A percentile compares a stretch with the other conserved stretches of the same genome.
Evolutionary conservation across 73 alveolate genomes (phyloP).

Genomic region (Paramecium pentaurelia): DNA sequence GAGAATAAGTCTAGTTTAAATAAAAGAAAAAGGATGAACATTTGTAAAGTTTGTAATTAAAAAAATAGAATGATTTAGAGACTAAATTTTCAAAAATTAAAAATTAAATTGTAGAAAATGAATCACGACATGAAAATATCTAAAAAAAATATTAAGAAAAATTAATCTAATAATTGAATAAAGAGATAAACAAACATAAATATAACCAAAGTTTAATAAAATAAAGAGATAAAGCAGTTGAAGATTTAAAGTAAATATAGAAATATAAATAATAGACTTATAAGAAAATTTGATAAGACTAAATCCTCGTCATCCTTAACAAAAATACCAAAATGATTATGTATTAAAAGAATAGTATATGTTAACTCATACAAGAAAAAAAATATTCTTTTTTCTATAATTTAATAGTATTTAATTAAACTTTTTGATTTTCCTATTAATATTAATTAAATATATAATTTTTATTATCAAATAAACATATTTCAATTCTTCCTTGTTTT

Average conservation of each 20-base stretch:
- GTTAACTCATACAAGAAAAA: background rate
- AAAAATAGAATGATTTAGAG: slow-evolving; percentile 1
- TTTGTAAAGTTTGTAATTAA: background rate
- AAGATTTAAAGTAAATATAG: background rate
- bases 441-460: too few relatives aligned
- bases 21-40: background rate
- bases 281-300: background rate
- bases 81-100: background rate
- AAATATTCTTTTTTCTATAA: background rate
- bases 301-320: background rate
- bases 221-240: background rate
- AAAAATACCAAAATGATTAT: background rate
- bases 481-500: too few relatives aligned
- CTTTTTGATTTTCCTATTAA: too few relatives aligned
- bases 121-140: background rate
- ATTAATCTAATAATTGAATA: background rate
- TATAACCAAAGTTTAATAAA: background rate
- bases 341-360: background rate
- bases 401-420: too few relatives aligned
- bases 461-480: too few relatives aligned
- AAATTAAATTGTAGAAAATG: background rate
- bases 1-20: background rate
- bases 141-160: background rate
- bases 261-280: background rate
- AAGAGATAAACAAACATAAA: background rate